phyloP scores from a whole-genome alignment of 331 rosid genomes.

The Malus hybrid region DNA sequence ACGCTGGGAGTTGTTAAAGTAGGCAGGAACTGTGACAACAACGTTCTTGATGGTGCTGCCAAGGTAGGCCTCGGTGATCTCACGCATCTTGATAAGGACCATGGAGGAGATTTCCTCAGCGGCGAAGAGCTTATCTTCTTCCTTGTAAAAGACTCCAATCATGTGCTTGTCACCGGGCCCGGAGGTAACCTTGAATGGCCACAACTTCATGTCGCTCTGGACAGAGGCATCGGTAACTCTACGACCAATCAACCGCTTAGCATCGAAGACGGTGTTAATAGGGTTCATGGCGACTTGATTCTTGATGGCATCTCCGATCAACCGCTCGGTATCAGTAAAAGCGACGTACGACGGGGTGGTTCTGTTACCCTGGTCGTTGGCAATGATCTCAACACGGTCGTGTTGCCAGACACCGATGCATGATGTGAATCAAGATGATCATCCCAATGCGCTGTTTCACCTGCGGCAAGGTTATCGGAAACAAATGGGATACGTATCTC shows the following conservation, averaged over 20 bases:
- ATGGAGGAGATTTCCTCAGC: too few relatives aligned
- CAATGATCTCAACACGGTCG: conserved; percentile 77
- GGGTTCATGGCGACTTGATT: conserved; percentile 93
- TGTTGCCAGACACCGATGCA: conserved; percentile 91
- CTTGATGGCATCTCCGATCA: conserved; percentile 82
- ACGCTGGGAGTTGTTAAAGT: conserved; percentile 18
- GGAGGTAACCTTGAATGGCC: conserved; percentile 65
- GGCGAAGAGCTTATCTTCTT: conserved; percentile 29
- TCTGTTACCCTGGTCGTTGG: conserved; percentile 76
- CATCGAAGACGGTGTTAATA: conserved; percentile 76
- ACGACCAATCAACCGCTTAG: conserved; percentile 66
- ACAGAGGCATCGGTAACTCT: conserved; percentile 55
- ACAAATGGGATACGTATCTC: too few relatives aligned
- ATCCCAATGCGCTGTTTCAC: too few relatives aligned
- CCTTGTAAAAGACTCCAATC: conserved; percentile 61
- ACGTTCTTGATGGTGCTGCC: too few relatives aligned
- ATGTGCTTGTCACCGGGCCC: conserved; percentile 72
- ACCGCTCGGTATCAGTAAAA: conserved; percentile 63
- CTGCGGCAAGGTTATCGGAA: too few relatives aligned
- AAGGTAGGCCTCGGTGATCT: too few relatives aligned
- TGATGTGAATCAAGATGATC: conserved; percentile 6
- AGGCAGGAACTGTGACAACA: too few relatives aligned
- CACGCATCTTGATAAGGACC: too few relatives aligned
- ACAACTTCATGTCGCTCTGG: conserved; percentile 65
- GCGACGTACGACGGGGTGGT: conserved; percentile 82